Evolutionary conservation across 805 yeast genomes (phyloP).

Genomic region (Cyberlindnera xishuangbannaensis): DNA sequence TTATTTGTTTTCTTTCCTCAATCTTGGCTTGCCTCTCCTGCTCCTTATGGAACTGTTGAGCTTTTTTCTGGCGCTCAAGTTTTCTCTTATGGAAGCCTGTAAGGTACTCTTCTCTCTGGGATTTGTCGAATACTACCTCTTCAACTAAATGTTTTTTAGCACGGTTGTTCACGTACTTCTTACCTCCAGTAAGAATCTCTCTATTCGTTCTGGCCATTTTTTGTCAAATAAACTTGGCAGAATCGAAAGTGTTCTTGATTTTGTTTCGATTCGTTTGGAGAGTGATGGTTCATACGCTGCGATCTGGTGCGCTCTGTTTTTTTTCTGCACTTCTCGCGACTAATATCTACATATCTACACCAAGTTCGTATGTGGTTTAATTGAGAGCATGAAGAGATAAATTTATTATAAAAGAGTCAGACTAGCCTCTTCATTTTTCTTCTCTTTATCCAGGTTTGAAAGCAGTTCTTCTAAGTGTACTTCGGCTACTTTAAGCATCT

Average conservation of each 20-base stretch:
- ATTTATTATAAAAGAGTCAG: too few species aligned
- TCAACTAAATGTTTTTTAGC: constrained; percentile 63
- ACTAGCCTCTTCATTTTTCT: too few species aligned
- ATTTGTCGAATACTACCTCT: constrained; percentile 81
- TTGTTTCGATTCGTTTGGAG: too few species aligned
- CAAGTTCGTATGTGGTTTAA: too few species aligned
- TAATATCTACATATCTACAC: too few species aligned
- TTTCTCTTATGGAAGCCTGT: constrained; percentile 97
- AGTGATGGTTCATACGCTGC: too few species aligned
- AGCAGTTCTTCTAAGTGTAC: constrained; percentile 12
- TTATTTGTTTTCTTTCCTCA: constrained; percentile 63
- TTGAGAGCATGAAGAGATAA: too few species aligned
- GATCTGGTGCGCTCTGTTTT: too few species aligned
- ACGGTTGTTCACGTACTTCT: constrained; percentile 66
- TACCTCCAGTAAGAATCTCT: constrained; percentile 85
- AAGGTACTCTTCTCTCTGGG: constrained; percentile 71
- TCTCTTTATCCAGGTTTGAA: constrained; percentile 4
- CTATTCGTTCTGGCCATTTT: constrained; percentile 45
- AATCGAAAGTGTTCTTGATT: neutral
- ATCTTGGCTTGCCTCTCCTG: constrained; percentile 66
- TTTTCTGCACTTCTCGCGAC: too few species aligned
- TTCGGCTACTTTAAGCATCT: constrained; percentile 22
- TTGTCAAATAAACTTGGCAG: too few species aligned
- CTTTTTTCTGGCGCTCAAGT: constrained; percentile 80
- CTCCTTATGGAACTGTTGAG: constrained; percentile 69